Evolutionary conservation across 1,139 yeast species (phyloP).

Genomic region (Taphrina populina): DNA sequence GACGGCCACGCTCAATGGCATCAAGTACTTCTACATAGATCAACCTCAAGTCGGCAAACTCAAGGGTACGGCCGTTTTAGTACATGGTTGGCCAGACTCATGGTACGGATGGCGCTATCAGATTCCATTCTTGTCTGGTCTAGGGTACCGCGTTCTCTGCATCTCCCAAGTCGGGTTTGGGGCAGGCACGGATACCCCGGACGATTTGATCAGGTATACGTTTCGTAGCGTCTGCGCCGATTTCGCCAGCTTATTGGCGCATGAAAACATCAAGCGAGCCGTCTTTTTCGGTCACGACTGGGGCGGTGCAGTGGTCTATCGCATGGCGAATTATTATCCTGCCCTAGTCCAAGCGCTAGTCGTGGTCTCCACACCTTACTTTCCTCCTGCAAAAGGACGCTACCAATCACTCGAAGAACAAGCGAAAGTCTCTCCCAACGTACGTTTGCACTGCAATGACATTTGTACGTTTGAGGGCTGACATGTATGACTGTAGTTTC

Average conservation of each 20-base stretch:
- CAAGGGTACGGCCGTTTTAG: slow-evolving; percentile 21
- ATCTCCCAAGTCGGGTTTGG: slow-evolving; percentile 32
- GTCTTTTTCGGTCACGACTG: slow-evolving; percentile 29
- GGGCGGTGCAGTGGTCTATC: slow-evolving; percentile 31
- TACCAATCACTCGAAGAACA: slow-evolving; percentile 23
- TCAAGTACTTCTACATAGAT: slow-evolving; percentile 25
- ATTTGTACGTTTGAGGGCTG: too few relatives aligned
- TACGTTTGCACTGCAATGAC: too few relatives aligned
- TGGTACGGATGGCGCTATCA: slow-evolving; percentile 33
- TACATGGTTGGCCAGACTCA: slow-evolving; percentile 33
- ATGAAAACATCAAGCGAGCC: slow-evolving; percentile 7
- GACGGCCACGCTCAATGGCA: slow-evolving; percentile 17
- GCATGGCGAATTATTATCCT: slow-evolving; percentile 25
- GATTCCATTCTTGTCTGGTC: slow-evolving; percentile 6
- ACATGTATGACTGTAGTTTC: too few relatives aligned
- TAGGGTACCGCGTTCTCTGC: slow-evolving; percentile 25
- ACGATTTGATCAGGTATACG: slow-evolving; percentile 16
- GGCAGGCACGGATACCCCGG: slow-evolving; percentile 20
- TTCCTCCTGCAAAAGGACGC: slow-evolving; percentile 24
- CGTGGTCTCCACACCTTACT: slow-evolving; percentile 29
- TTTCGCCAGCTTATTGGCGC: slow-evolving; percentile 5
- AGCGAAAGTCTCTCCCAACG: slow-evolving; percentile 14
- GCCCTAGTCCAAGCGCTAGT: slow-evolving; percentile 19
- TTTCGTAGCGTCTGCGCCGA: slow-evolving; percentile 21
- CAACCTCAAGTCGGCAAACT: slow-evolving; percentile 19